These are phyloP conservation scores for Eleusine coracana DNA, from an alignment of 176 grass and related monocot genomes.

Conservation along the genomic window DNA sequence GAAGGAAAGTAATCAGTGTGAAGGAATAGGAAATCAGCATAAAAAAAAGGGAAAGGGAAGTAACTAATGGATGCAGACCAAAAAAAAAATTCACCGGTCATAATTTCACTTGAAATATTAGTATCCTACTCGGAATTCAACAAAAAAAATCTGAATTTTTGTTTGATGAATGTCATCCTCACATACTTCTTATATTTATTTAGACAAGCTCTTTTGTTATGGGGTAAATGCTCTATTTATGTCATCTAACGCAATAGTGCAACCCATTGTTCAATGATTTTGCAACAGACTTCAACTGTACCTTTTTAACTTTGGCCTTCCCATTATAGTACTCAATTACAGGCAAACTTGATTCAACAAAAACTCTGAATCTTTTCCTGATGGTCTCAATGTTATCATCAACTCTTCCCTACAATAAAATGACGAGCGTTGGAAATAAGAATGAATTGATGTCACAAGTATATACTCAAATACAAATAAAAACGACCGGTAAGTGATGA, in stretches of 20 bases:
- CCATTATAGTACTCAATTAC: constrained; percentile 75
- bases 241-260: neutral
- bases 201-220: neutral
- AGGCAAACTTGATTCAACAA: constrained; percentile 92
- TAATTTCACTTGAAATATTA: neutral
- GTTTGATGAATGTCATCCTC: neutral
- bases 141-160: neutral
- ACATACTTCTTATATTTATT: neutral
- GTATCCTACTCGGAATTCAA: neutral
- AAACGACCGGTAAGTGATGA: neutral
- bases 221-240: neutral
- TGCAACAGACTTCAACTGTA: constrained; percentile 5
- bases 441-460: neutral
- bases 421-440: constrained; percentile 28
- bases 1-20: neutral
- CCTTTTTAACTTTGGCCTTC: constrained; percentile 78
- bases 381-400: constrained; percentile 99
- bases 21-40: neutral
- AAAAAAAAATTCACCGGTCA: neutral
- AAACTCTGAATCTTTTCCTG: constrained; percentile 86
- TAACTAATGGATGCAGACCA: neutral
- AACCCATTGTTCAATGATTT: neutral
- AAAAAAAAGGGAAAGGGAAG: neutral
- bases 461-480: neutral
- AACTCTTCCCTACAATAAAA: constrained; percentile 76